Evolutionary conservation across 164 flowering plant species (phyloP), one percentile per base, ranked within the genome.

Genomic region (Macadamia tetraphylla): DNA sequence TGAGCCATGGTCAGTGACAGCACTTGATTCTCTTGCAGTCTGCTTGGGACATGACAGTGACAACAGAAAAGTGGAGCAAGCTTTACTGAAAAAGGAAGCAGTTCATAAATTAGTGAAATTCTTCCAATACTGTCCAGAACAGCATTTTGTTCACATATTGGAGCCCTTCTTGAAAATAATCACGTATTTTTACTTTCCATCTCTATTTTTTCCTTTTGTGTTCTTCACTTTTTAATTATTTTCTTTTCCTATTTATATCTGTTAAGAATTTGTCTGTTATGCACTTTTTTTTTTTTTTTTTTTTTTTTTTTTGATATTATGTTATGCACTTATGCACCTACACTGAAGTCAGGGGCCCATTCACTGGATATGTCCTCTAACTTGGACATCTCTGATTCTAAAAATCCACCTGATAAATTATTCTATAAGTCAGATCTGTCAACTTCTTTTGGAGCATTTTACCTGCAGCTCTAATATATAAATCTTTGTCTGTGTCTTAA

Each of bases 131-230:
- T 95, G 99, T 70, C 97, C 98, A 31, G 99, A 92, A 63, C 96
- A 86, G 70, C 92, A 89, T 79, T 95, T 95, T 81, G 83, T 89
- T 70, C 89, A 95, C 80, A 95, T 92, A 72, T 79, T 95, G 87
- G 99, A 95, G 73, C 96, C 99, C 14, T 95, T 94, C 80, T 79
- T 95, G 86, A 95, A 95, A 77, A 92, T 95, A 62, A 86, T 95
- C 71, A 95, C 99, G 99, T 95, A 86, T 11, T 88, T 62, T 17
- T 17, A 17, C 65, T 66, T 70, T 62, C 67, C 18, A 14, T 65
- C 11, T 64, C 53, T 58, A 9, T 14, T 59, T 29, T 15, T 63
- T 1, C 23, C 23, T 23, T 23, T 23, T 23, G 23, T 56, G n/a
- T 62, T 7, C 51, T 40, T 32, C 15, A 31, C 60, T 46, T n/a